Base-by-base conservation (phyloP, 768 basidiomycete species). In the Mycena haematopus region DNA sequence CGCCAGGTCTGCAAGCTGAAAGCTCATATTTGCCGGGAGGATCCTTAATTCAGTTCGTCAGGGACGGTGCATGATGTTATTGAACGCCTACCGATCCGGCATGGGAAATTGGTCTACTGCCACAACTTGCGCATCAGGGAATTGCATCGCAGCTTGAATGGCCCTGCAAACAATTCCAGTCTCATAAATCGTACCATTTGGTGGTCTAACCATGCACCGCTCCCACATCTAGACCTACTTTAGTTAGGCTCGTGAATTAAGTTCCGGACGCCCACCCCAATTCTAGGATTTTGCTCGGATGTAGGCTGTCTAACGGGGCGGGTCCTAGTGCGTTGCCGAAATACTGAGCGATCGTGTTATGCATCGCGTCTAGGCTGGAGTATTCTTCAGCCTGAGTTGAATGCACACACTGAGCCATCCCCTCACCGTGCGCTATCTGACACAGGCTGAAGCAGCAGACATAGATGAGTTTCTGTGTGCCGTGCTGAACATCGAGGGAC, bases 181-280 rank as follows among this genome's bases (percentile, higher is more conserved):
- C 13, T 36, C 13, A 15, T 8, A 1, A 8, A 53, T 27, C 3
- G 8, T 36, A 3, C 5, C 13, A 36, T 14, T 17, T 21, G 15
- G n/a, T 42, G 10, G 25, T 46, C 31, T 21, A 13, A 56, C 55
- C 55, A 56, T 46, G 55, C 55, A 8, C 55, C 55, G 13, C 44
- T 56, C 31, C 55, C 55, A 24, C 55, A 56, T 45, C 44, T 56
- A 42, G 36, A 42, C 7, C n/a, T n/a, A 14, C 36, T 13, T 36
- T 11, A 42, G 40, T n/a, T 6, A 8, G 7, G 7, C 2, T 42
- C 17, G 40, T 36, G 3, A 42, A n/a, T 6, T 5, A 8, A 42
- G 40, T n/a, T n/a, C 40, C 6, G 19, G 6, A 42, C n/a, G 40
- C 40, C 19, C 19, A 42, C 40, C 40, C 40, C 7, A 42, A 42